A percentile compares a stretch with the other conserved stretches of the same genome.
Conservation (phyloP, 805 yeast genomes). For the Myxozyma vanderwaltii region DNA sequence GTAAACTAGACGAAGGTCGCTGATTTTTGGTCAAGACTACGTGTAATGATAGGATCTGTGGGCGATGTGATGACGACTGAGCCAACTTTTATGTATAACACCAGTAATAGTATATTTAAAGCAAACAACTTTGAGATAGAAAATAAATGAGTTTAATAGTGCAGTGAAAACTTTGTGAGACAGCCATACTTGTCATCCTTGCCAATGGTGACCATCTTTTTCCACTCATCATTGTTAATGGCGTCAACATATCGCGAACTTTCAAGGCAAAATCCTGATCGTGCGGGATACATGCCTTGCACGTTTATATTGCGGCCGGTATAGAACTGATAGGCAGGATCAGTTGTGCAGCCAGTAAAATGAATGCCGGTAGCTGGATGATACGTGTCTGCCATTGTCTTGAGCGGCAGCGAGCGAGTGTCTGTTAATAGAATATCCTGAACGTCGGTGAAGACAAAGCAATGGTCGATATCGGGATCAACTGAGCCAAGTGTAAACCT, state of each 20-base stretch:
- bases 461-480: constrained; percentile 51
- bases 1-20: not conserved
- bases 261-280: constrained; percentile 63
- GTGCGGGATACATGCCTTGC: constrained; percentile 37
- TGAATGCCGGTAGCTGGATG: constrained; percentile 50
- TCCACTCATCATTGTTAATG: constrained; percentile 52
- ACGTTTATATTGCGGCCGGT: constrained; percentile 57
- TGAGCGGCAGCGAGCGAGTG: constrained; percentile 49
- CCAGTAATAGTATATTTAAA: not conserved
- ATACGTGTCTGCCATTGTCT: constrained; percentile 48
- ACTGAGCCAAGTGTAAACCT: constrained; percentile 40
- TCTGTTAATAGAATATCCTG: constrained; percentile 45
- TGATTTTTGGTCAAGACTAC: not conserved
- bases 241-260: constrained; percentile 63
- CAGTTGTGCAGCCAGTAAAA: constrained; percentile 56
- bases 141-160: no score
- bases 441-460: constrained; percentile 48
- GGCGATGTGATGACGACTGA: no score
- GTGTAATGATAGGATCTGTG: not conserved
- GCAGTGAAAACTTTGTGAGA: constrained; percentile 41
- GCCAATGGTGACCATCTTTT: constrained; percentile 50
- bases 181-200: constrained; percentile 60
- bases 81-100: not conserved
- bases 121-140: no score
- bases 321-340: constrained; percentile 67